phyloP scores from a whole-genome alignment of 2,329 filamentous ascomycete species.

The Claviceps fusiformis region DNA sequence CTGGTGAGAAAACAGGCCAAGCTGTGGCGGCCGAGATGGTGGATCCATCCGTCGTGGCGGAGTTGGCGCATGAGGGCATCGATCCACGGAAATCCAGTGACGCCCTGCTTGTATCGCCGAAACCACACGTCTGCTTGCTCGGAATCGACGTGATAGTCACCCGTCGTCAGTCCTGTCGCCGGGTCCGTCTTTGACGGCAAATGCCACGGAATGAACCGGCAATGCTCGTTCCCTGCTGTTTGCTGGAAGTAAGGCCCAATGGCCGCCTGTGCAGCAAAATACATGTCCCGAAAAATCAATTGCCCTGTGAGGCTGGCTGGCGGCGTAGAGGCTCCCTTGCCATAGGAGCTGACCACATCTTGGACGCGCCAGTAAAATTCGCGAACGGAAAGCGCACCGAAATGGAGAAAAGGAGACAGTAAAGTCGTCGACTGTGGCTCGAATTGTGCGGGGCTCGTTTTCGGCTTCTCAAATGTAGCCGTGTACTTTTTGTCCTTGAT shows the following conservation, averaged over 20 bases:
- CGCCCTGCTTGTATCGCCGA: constrained; percentile 52
- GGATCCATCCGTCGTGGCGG: constrained; percentile 60
- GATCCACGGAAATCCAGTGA: constrained; percentile 69
- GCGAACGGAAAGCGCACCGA: constrained; percentile 56
- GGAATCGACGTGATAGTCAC: constrained; percentile 50
- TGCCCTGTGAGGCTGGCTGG: constrained; percentile 62
- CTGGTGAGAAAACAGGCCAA: constrained; percentile 71
- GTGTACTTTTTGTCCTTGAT: constrained; percentile 51
- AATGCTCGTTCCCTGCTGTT: constrained; percentile 50
- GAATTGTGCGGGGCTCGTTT: constrained; percentile 61
- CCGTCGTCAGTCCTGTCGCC: constrained; percentile 34
- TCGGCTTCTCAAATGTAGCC: constrained; percentile 63
- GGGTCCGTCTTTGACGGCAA: constrained; percentile 45
- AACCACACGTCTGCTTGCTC: constrained; percentile 51
- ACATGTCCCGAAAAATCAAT: constrained; percentile 70
- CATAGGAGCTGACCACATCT: constrained; percentile 44
- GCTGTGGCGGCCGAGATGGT: constrained; percentile 64
- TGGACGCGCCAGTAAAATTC: constrained; percentile 61
- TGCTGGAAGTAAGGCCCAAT: constrained; percentile 52
- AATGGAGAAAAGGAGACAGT: constrained; percentile 61
- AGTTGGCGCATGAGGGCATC: constrained; percentile 70
- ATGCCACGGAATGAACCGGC: constrained; percentile 70
- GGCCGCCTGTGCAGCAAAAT: constrained; percentile 62
- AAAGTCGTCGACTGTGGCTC: constrained; percentile 60
- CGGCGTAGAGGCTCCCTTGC: constrained; percentile 42